Percentiles rank a stretch among this genome's conserved stretches.
phyloP scores from a whole-genome alignment of 306 rosid species.

The Alnus glutinosa region DNA sequence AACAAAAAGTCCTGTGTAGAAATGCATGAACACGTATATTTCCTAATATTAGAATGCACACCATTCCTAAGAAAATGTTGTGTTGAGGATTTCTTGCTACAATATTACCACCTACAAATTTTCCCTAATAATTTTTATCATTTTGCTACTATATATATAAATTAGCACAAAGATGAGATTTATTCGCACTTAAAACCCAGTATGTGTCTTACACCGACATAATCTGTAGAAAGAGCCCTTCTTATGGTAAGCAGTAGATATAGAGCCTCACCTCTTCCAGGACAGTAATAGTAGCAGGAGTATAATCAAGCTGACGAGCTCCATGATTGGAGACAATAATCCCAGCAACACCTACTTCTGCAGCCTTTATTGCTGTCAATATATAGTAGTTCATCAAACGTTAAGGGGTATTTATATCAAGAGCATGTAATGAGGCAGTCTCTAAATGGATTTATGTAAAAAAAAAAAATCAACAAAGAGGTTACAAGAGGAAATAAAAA shows the following conservation, averaged over 20 bases:
- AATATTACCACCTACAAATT: background rate
- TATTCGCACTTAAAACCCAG: background rate
- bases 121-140: background rate
- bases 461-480: background rate
- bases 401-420: background rate
- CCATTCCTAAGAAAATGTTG: background rate
- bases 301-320: conserved; percentile 38
- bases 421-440: background rate
- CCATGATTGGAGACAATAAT: conserved; percentile 38
- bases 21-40: background rate
- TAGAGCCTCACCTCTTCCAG: conserved; percentile 30
- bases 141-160: background rate
- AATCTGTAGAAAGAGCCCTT: background rate
- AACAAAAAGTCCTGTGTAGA: background rate
- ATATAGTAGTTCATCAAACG: background rate
- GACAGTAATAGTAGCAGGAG: conserved; percentile 35
- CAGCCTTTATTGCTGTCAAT: conserved; percentile 29
- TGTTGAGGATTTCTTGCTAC: background rate
- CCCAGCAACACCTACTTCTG: conserved; percentile 31
- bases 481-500: background rate
- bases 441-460: background rate
- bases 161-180: background rate
- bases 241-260: background rate
- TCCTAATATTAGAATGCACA: background rate
- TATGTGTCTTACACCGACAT: background rate